phyloP scores from a whole-genome alignment of 2,329 filamentous ascomycete species.

The Scedosporium aurantiacum region DNA sequence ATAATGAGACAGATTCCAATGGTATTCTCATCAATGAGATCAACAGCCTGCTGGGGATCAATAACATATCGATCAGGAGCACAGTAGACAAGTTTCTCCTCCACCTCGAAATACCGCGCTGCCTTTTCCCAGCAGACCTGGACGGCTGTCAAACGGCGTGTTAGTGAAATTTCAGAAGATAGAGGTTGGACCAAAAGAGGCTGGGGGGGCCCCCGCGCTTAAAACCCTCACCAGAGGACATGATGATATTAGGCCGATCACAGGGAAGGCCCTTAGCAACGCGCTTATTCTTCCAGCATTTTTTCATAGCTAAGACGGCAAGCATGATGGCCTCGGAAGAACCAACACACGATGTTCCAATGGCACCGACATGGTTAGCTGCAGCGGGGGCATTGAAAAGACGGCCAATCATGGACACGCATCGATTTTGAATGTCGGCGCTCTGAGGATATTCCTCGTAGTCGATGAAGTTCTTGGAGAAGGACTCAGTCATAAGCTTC shows the following conservation, averaged over 20 bases:
- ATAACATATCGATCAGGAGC: constrained; percentile 50
- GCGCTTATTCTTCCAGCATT: constrained; percentile 80
- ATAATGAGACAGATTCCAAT: constrained; percentile 91
- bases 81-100: constrained; percentile 70
- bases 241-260: constrained; percentile 81
- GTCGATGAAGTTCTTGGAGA: constrained; percentile 92
- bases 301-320: constrained; percentile 84
- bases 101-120: constrained; percentile 80
- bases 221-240: constrained; percentile 53
- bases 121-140: constrained; percentile 98
- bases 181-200: not conserved
- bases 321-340: constrained; percentile 85
- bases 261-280: constrained; percentile 70
- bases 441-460: constrained; percentile 77
- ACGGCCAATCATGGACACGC: constrained; percentile 79
- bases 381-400: constrained; percentile 69
- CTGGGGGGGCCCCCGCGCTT: not conserved
- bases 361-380: constrained; percentile 45
- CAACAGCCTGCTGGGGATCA: constrained; percentile 50
- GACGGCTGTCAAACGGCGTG: constrained; percentile 48
- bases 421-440: constrained; percentile 83
- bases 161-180: not conserved
- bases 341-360: constrained; percentile 82
- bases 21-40: constrained; percentile 54
- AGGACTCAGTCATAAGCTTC: constrained; percentile 86